A percentile compares a stretch with the other conserved stretches of the same genome.
Evolutionary conservation across 768 basidiomycete species (phyloP).

Genomic region (Leccinum longicurvipes): DNA sequence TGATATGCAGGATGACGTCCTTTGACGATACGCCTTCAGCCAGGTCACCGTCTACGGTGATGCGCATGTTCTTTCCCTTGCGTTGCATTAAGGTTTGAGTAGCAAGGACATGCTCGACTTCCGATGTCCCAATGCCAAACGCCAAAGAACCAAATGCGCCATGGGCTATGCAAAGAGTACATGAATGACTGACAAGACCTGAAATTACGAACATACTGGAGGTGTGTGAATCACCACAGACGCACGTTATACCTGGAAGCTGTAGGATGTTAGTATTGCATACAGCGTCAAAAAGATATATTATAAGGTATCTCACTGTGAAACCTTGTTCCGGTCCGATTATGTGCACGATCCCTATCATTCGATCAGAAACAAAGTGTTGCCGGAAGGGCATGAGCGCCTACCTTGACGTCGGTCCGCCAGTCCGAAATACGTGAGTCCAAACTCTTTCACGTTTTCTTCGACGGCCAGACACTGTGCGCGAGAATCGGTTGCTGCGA

Average conservation of each 20-base stretch:
- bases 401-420: conserved; percentile 83
- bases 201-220: conserved; percentile 56
- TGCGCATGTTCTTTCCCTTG: conserved; percentile 91
- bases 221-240: conserved; percentile 93
- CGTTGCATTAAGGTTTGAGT: conserved; percentile 86
- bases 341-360: conserved; percentile 77
- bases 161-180: conserved; percentile 51
- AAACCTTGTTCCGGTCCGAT: conserved; percentile 95
- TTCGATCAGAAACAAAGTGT: conserved; percentile 15
- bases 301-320: conserved; percentile 47
- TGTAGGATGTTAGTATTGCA: conserved; percentile 23
- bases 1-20: conserved; percentile 88
- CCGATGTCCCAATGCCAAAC: conserved; percentile 91
- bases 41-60: conserved; percentile 80
- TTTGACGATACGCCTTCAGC: conserved; percentile 83
- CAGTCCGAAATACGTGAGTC: conserved; percentile 90
- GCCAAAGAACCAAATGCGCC: conserved; percentile 92
- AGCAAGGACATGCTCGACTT: conserved; percentile 92
- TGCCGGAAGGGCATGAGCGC: conserved; percentile 1
- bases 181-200: conserved; percentile 1
- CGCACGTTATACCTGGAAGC: conserved; percentile 77
- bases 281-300: not conserved
- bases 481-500: conserved; percentile 80
- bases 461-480: conserved; percentile 82
- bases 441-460: conserved; percentile 89